phyloP scores from a whole-genome alignment of 2,329 filamentous ascomycete species.

The Aspergillus sp. region DNA sequence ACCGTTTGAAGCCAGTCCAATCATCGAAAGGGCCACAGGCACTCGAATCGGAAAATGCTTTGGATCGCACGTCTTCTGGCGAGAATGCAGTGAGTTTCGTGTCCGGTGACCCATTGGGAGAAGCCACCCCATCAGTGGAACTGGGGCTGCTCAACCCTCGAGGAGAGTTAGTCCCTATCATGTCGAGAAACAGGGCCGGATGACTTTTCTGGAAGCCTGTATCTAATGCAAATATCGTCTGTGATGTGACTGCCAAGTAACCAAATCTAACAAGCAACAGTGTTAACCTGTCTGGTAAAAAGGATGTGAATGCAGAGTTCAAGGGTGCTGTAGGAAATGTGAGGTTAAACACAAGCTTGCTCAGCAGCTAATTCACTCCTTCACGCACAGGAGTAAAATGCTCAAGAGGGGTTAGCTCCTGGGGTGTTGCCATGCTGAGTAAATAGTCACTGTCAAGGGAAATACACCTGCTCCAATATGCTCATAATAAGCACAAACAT shows the following conservation, averaged over 20 bases:
- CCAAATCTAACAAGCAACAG: neutral
- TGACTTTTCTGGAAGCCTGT: neutral
- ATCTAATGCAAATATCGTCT: neutral
- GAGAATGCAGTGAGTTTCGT: slow-evolving; percentile 65
- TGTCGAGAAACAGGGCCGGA: slow-evolving; percentile 7
- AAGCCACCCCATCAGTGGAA: slow-evolving; percentile 52
- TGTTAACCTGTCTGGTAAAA: neutral
- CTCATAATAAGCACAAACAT: neutral
- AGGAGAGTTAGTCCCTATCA: slow-evolving; percentile 28
- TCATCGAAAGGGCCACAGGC: slow-evolving; percentile 17
- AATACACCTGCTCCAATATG: neutral
- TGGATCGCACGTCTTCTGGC: slow-evolving; percentile 55
- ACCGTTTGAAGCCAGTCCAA: slow-evolving; percentile 13
- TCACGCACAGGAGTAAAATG: neutral
- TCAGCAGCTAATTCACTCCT: neutral
- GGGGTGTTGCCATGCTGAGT: neutral
- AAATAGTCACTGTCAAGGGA: neutral
- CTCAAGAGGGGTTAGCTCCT: neutral
- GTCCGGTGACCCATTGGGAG: slow-evolving; percentile 64
- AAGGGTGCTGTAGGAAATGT: neutral
- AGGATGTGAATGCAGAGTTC: neutral
- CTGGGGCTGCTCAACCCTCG: slow-evolving; percentile 37
- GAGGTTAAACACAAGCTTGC: slow-evolving; percentile 2
- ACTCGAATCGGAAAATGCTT: slow-evolving; percentile 26
- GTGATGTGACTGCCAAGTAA: neutral